Evolutionary conservation across 805 yeast genomes (phyloP), one percentile per base, ranked within the genome.

Genomic region (Scheffersomyces ergatensis): DNA sequence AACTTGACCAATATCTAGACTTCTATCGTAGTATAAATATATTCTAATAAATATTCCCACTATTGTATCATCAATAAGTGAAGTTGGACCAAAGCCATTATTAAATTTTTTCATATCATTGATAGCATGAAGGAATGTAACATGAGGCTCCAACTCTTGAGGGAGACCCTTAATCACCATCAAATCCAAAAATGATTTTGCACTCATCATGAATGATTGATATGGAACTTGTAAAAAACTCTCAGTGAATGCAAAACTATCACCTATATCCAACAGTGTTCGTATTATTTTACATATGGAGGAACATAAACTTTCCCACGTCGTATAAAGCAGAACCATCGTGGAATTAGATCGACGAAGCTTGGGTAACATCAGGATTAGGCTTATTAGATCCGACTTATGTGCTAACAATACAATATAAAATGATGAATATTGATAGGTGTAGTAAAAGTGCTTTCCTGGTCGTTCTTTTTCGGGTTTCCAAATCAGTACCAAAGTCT

Each of bases 381-480:
- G 63, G 0, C 80, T 69, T 13, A 74, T 75, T 34, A 84, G 67
- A 50, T 89, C 92, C 8, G 70, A 62, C 7, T 76, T 67, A 19
- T 67, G 60, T 25, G 71, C 64, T 18, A 87, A 59, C 18, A 90
- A 53, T 17, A 75, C 76, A 35, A 85, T 74, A 50, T 74, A 82
- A 54, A 83, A 85, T 35, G 66, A 58, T 17, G 87, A 76, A 55
- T 93, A 92, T 39, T 81, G 78, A 47, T 71, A 75, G 24, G 84
- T 83, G 61, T 85, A 89, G 9, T 79, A 80, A 57, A 89, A 92
- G 61, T 92, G 97, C 50, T 86, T 88, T 0, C 99, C 99, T 0
- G 97, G 93, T 16, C 95, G 65, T 58, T 95, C 99, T 51, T 72
- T 60, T 36, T 89, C 96, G 0, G 97, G 95, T 51, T 89, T 89